Base-by-base conservation (phyloP, 805 yeast genomes). In the Wickerhamomyces queroliae region DNA sequence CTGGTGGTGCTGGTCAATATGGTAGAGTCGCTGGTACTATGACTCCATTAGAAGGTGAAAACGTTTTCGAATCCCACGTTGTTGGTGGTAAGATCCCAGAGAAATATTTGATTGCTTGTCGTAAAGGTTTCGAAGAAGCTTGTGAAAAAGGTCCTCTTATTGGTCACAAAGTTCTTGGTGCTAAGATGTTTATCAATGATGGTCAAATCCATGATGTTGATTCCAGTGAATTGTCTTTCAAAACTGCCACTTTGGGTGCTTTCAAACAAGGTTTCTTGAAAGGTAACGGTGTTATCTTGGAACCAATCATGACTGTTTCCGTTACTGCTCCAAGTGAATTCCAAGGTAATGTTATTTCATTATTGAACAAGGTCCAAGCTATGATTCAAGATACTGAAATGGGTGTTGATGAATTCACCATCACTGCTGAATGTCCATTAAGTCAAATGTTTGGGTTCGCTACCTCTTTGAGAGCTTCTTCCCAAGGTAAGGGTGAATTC, bases 1-100 rank as follows among this genome's bases (percentile, higher is more conserved):
- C 91, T 58, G 99, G 99, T 65, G 99, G 99, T 77, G 95, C 98
- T 49, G 99, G 99, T 68, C 99, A 93, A 72, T 93, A 80, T 61
- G 99, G 96, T 65, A 82, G 90, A 69, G 96, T 91, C 57, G 83
- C 89, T 64, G 98, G 99, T 61, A 74, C 70, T 41, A 62, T 90
- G 66, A 64, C 71, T 7, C 79, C 89, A 39, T 59, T 76, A 35
- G 84, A 75, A 37, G 80, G 77, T 36, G 78, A 75, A 42, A 90
- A 90, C 63, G 68, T 69, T 50, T 93, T 91, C 64, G 78, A 83
- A 57, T 83, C 95, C 35, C 85, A 83, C 48, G 80, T 93, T 61
- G 93, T 93, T 49, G 98, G 99, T 56, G 99, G 99, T 59, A 86
- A 86, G 71, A 90, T 93, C 61, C 83, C 96, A 41, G 98, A 93